Conservation (phyloP, 306 rosid species). For the Vigna nakashimae region DNA sequence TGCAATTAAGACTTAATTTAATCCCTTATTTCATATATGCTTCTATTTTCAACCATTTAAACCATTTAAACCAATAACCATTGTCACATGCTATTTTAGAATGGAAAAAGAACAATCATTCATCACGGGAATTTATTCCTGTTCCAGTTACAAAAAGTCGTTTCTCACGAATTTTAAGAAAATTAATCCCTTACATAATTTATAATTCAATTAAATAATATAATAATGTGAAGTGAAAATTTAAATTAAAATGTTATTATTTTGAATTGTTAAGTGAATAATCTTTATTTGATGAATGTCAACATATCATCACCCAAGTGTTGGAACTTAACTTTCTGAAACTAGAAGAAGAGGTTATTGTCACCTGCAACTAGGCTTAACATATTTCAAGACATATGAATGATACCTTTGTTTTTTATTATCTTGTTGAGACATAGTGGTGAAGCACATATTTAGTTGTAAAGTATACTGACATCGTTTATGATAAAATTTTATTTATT, state of each 20-base stretch:
- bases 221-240: too few relatives aligned
- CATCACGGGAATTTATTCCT: conserved; percentile 41
- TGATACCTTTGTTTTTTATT: background rate
- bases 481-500: too few relatives aligned
- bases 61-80: background rate
- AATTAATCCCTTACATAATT: too few relatives aligned
- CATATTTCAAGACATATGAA: background rate
- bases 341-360: background rate
- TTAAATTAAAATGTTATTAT: too few relatives aligned
- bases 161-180: background rate
- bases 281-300: too few relatives aligned
- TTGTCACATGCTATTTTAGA: conserved; percentile 12
- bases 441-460: too few relatives aligned
- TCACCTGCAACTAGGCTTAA: conserved; percentile 14
- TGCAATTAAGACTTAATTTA: background rate
- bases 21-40: background rate
- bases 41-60: background rate
- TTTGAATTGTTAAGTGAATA: too few relatives aligned
- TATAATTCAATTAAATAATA: too few relatives aligned
- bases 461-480: too few relatives aligned
- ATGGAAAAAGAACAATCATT: background rate
- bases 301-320: too few relatives aligned
- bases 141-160: conserved; percentile 5
- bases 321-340: background rate
- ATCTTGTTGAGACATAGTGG: too few relatives aligned